Base-by-base conservation (phyloP, 768 basidiomycete species). In the Russula sp. region DNA sequence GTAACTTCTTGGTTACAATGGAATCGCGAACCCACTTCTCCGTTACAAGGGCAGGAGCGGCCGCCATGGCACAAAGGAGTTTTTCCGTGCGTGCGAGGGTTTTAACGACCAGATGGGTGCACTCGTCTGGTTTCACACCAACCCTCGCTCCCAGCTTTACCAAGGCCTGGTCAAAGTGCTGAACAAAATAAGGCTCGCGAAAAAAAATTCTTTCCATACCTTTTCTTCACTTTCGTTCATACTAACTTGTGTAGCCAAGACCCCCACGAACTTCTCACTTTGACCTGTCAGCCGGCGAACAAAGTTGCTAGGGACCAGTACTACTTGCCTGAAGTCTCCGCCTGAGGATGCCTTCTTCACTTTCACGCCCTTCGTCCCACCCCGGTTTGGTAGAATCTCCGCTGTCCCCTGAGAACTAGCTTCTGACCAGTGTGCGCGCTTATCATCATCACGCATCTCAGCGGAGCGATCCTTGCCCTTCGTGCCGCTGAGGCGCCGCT, bases 71-170 rank as follows among this genome's bases (percentile, higher is more conserved):
- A 68, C 85, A 85, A 0, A 97, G 77, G 71, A 96, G 89, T 72
- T 96, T 97, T 70, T 94, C 89, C 1, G 94, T 96, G 5, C 94
- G 82, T 6, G 87, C 84, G 31, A 95, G 77, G 32, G 78, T 77
- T 39, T 80, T 82, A 10, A 84, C 82, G 52, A 96, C 73, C 13
- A 97, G 79, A 74, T 95, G 91, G 0, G 92, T 96, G 69, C 88
- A 91, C 58, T 91, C 85, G 1, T 73, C 70, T 0, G 87, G 78
- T 39, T 83, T 80, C 2, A 80, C 78, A 8, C 84, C 84, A 61
- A 85, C 76, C 66, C 81, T 84, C 8, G 82, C 86, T 0, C 92
- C 93, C 0, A 94, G 72, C 68, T 82, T 84, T 1, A 71, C 73
- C 40, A 95, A 72, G 4, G 73, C 74, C 92, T 94, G 62, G 49